Percentiles rank a stretch among this genome's conserved stretches.
phyloP scores from a whole-genome alignment of 169 alveolate species.

The Eimeria sp. region DNA sequence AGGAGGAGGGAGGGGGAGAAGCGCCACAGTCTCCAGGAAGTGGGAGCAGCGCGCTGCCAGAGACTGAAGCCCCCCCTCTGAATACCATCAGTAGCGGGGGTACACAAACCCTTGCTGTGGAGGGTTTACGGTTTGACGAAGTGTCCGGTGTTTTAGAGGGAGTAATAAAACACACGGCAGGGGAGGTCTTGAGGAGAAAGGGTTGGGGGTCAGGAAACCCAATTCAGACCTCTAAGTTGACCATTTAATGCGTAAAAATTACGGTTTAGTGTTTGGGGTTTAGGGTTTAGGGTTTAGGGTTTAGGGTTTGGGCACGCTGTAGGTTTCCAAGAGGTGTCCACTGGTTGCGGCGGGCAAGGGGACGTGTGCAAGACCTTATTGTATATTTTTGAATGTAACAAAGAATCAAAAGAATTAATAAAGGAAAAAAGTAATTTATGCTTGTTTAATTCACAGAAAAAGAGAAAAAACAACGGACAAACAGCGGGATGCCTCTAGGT shows the following conservation, averaged over 20 bases:
- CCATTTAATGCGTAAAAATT: background rate
- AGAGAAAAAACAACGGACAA: too few relatives aligned
- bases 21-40: constrained; percentile 32
- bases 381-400: background rate
- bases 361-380: background rate
- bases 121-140: background rate
- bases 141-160: too few relatives aligned
- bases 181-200: background rate
- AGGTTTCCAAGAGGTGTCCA: background rate
- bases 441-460: background rate
- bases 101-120: background rate
- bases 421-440: background rate
- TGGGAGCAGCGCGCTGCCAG: background rate
- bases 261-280: background rate
- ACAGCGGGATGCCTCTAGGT: too few relatives aligned
- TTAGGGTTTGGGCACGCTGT: background rate
- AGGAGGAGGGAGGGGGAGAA: constrained; percentile 17
- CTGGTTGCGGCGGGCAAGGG: background rate
- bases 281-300: background rate
- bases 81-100: background rate
- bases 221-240: background rate
- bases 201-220: background rate
- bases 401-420: background rate
- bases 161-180: too few relatives aligned
- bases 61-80: background rate